A percentile compares a stretch with the other conserved stretches of the same genome.
phyloP scores from a whole-genome alignment of 805 yeast genomes.

The Komagataella kurtzmanii region DNA sequence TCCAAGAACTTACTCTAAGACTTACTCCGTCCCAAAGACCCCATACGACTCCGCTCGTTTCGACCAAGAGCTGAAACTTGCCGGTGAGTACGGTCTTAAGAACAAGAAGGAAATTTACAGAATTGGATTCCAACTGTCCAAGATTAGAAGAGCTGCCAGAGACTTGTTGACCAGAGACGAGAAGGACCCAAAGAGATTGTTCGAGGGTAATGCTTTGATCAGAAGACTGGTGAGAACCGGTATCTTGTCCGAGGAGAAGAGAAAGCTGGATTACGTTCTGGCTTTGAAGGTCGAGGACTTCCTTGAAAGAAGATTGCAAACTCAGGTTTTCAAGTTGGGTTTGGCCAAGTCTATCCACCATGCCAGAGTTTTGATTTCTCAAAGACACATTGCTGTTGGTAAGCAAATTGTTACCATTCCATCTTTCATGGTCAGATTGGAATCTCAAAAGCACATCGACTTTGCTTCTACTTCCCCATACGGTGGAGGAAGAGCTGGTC shows the following conservation, averaged over 20 bases:
- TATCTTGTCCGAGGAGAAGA: slow-evolving; percentile 97
- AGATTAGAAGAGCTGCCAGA: slow-evolving; percentile 99
- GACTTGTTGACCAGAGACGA: slow-evolving; percentile 99
- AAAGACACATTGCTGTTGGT: slow-evolving; percentile 99
- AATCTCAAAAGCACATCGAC: slow-evolving; percentile 99
- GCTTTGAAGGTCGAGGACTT: slow-evolving; percentile 97
- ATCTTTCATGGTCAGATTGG: slow-evolving; percentile 99
- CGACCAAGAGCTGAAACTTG: slow-evolving; percentile 97
- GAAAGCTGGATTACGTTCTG: slow-evolving; percentile 99
- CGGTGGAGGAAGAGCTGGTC: slow-evolving; percentile 99
- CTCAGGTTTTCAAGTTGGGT: slow-evolving; percentile 99
- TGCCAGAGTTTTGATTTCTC: slow-evolving; percentile 97
- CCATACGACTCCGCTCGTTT: slow-evolving; percentile 99
- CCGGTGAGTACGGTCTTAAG: slow-evolving; percentile 99
- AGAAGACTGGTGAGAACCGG: slow-evolving; percentile 99
- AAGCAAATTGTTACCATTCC: slow-evolving; percentile 98
- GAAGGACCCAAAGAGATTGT: slow-evolving; percentile 99
- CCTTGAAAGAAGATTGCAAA: slow-evolving; percentile 99
- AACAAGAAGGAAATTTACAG: slow-evolving; percentile 99
- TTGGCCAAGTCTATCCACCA: slow-evolving; percentile 99
- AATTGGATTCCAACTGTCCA: slow-evolving; percentile 97
- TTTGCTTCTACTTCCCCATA: slow-evolving; percentile 98
- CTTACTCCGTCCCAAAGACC: slow-evolving; percentile 98
- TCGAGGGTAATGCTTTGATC: slow-evolving; percentile 99
- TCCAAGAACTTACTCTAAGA: slow-evolving; percentile 99